A percentile compares a stretch with the other conserved stretches of the same genome.
phyloP scores from a whole-genome alignment of 176 grass and related monocot genomes.

The Hsuehochloa calcarea region DNA sequence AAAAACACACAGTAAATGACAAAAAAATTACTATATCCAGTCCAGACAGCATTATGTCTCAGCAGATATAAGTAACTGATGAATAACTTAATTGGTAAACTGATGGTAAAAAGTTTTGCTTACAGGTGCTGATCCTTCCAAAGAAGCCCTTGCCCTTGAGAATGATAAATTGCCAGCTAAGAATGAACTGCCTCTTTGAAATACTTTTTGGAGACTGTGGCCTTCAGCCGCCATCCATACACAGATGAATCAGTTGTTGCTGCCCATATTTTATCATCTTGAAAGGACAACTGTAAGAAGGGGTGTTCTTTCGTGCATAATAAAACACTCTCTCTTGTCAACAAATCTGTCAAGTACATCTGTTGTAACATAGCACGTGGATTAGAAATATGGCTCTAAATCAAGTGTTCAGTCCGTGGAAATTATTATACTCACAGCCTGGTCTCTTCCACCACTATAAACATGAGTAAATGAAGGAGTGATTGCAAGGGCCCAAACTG shows the following conservation, averaged over 20 bases:
- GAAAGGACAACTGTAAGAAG: slow-evolving; percentile 65
- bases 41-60: not conserved
- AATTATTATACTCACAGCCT: slow-evolving; percentile 54
- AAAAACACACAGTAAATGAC: not conserved
- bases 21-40: not conserved
- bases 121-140: slow-evolving; percentile 75
- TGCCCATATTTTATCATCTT: slow-evolving; percentile 74
- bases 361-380: slow-evolving; percentile 15
- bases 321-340: slow-evolving; percentile 73
- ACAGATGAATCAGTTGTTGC: slow-evolving; percentile 68
- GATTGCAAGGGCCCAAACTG: slow-evolving; percentile 81
- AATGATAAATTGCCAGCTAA: slow-evolving; percentile 88
- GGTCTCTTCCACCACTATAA: slow-evolving; percentile 86
- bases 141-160: slow-evolving; percentile 70
- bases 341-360: slow-evolving; percentile 73
- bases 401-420: not conserved
- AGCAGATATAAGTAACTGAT: not conserved
- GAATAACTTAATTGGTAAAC: not conserved
- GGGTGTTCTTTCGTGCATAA: slow-evolving; percentile 65
- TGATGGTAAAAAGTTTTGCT: slow-evolving; percentile 8
- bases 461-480: slow-evolving; percentile 69
- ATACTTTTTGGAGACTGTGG: slow-evolving; percentile 48
- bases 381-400: not conserved
- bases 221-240: slow-evolving; percentile 70
- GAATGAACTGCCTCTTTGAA: slow-evolving; percentile 75